Evolutionary conservation across 2,329 filamentous ascomycete genomes (phyloP).

Genomic region (Botrytis galanthina): DNA sequence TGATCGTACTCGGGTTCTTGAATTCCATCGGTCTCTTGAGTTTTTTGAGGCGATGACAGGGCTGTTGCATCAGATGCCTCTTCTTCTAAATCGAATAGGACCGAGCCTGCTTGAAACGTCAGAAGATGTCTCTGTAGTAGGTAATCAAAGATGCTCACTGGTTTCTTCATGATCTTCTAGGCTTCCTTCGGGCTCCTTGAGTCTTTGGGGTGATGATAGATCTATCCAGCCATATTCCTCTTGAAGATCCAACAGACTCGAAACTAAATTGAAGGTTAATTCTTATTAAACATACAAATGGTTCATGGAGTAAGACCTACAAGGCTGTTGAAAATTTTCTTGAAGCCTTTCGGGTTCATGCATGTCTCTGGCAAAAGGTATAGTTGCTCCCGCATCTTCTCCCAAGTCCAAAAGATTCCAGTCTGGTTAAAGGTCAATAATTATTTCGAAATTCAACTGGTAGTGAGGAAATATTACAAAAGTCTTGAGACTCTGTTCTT

Average conservation of each 20-base stretch:
- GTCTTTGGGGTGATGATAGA: not conserved
- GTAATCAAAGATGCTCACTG: not conserved
- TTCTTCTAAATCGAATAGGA: not conserved
- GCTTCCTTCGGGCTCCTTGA: not conserved
- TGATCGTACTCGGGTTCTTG: too few species aligned
- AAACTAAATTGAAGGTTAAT: not conserved
- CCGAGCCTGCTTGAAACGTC: not conserved
- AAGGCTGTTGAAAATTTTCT: not conserved
- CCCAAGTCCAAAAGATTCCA: not conserved
- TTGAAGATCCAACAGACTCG: not conserved
- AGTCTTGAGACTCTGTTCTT: too few species aligned
- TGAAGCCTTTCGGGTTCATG: not conserved
- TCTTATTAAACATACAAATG: fast-evolving
- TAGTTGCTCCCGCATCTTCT: not conserved
- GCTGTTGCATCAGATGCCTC: not conserved
- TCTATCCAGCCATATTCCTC: not conserved
- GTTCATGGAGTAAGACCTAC: not conserved
- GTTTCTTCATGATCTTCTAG: not conserved
- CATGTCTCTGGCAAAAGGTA: not conserved
- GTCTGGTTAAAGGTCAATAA: not conserved
- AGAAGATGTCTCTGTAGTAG: not conserved
- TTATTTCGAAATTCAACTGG: not conserved
- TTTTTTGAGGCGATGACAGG: not conserved
- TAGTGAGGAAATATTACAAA: not conserved
- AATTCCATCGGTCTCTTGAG: not conserved